Base-by-base conservation (phyloP, 371 early-diverging fungal genomes). In the Entomophthora muscae region DNA sequence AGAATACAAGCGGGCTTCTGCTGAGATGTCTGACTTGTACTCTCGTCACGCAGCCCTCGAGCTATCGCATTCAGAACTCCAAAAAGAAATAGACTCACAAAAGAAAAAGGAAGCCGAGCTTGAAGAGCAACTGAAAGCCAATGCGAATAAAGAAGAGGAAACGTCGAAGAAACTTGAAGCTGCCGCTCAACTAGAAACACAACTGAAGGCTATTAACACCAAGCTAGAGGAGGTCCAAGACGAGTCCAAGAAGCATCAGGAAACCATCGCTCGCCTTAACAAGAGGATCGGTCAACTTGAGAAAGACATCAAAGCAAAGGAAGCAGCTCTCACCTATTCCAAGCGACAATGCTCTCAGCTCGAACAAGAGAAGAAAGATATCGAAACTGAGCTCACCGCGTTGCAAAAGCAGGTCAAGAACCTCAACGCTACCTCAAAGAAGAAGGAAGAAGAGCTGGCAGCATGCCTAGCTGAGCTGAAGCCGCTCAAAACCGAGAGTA, bases 281-380 rank as follows among this genome's bases (percentile, higher is more conserved):
- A 42, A 42, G 42, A 42, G 17, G 42, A 17, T 42, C 17, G 42
- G 10, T 42, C 5, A 42, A 17, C 42, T 42, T 42, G 42, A 42
- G 17, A 42, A 5, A 17, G 42, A 42, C 10, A 5, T 42, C 17
- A 17, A 5, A 17, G 17, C 42, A 5, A 42, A 42, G n/a, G 56
- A 24, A 5, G 42, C 31, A 24, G 42, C 27, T 42, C 22, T 61
- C 13, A 3, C 13, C 2, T 3, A 61, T 26, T 32, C 42, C 42
- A 61, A 61, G 26, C 32, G 42, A 7, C 33, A 61, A 22, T 32
- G 42, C 24, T 13, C 42, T 22, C 32, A 23, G 7, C 21, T 61
- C 7, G 61, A 61, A 24, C 26, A 42, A 31, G 61, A 61, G 21
- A 61, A 61, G 42, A 61, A 61, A 24, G 61, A 32, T 5, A 3